Percentiles rank a stretch among this genome's conserved stretches.
Evolutionary conservation across 176 grass and related monocot genomes (phyloP).

Genomic region (Cenchrus purpureus): DNA sequence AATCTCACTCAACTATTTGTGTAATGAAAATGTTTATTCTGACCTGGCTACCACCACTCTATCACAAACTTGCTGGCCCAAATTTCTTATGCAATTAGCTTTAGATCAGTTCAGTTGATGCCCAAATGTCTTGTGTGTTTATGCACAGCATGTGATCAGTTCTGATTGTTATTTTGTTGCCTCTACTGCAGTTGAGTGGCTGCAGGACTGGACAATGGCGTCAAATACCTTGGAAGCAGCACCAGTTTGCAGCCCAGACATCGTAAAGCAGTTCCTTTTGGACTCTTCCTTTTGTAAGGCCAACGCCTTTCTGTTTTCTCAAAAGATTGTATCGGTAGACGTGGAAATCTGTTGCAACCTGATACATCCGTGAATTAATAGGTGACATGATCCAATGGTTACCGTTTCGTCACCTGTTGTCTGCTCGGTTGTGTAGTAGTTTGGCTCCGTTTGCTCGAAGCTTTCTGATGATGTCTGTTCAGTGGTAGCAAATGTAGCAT

Average conservation of each 20-base stretch:
- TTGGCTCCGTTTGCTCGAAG: not conserved
- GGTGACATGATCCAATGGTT: slow-evolving; percentile 5
- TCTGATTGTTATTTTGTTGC: not conserved
- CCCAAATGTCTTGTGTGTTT: not conserved
- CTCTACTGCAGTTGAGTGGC: not conserved
- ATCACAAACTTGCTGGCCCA: not conserved
- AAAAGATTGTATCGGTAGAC: slow-evolving; percentile 20
- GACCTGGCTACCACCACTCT: not conserved
- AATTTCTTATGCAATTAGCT: not conserved
- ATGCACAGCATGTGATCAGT: not conserved
- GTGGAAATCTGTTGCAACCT: slow-evolving; percentile 19
- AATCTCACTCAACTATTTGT: not conserved
- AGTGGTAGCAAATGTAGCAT: no score
- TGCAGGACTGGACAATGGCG: not conserved
- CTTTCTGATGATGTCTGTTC: not conserved
- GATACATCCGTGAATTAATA: not conserved
- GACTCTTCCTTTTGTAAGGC: slow-evolving; percentile 2
- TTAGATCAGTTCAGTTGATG: not conserved
- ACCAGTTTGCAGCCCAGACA: not conserved
- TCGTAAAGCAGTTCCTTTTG: not conserved
- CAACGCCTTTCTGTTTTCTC: slow-evolving; percentile 8
- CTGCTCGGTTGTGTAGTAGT: not conserved
- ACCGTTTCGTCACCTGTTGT: not conserved
- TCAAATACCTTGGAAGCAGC: not conserved
- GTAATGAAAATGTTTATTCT: not conserved